phyloP scores from a whole-genome alignment of 805 yeast species.

The Wickerhamomyces pijperi region DNA sequence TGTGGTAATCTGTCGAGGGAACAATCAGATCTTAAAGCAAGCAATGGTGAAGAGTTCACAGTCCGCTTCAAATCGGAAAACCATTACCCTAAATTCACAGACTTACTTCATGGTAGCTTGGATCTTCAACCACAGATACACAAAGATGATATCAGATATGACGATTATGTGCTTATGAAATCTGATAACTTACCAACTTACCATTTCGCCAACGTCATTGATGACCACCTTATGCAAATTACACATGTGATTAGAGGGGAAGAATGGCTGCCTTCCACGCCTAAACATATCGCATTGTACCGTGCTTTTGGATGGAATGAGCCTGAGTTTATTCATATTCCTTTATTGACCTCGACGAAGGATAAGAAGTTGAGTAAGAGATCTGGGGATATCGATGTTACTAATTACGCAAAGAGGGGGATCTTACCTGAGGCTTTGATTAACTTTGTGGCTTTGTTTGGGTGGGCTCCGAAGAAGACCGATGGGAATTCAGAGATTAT shows the following conservation, averaged over 20 bases:
- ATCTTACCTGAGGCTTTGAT: conserved; percentile 78
- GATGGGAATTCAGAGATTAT: conserved; percentile 41
- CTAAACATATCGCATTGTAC: conserved; percentile 84
- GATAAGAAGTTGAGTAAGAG: conserved; percentile 82
- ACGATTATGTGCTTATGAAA: conserved; percentile 81
- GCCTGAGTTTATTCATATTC: conserved; percentile 83
- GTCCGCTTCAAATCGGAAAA: conserved; percentile 74
- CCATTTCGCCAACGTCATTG: conserved; percentile 92
- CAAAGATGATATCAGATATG: conserved; percentile 59
- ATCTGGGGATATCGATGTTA: conserved; percentile 68
- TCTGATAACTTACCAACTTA: conserved; percentile 96
- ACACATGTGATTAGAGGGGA: conserved; percentile 96
- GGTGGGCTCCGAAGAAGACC: conserved; percentile 80
- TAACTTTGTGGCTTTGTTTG: conserved; percentile 82
- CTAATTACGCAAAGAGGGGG: conserved; percentile 46
- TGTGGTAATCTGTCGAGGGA: conserved; percentile 40
- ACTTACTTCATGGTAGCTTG: conserved; percentile 67
- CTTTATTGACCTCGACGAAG: conserved; percentile 60
- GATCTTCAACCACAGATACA: conserved; percentile 76
- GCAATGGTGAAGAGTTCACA: conserved; percentile 30
- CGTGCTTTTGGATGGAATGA: conserved; percentile 76
- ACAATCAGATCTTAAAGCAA: conserved; percentile 27
- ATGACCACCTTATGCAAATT: conserved; percentile 85
- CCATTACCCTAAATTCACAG: conserved; percentile 53
- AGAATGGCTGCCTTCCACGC: conserved; percentile 95